Evolutionary conservation across 768 basidiomycete species (phyloP), one percentile per base, ranked within the genome.

Genomic region (Lentinula detonsa): DNA sequence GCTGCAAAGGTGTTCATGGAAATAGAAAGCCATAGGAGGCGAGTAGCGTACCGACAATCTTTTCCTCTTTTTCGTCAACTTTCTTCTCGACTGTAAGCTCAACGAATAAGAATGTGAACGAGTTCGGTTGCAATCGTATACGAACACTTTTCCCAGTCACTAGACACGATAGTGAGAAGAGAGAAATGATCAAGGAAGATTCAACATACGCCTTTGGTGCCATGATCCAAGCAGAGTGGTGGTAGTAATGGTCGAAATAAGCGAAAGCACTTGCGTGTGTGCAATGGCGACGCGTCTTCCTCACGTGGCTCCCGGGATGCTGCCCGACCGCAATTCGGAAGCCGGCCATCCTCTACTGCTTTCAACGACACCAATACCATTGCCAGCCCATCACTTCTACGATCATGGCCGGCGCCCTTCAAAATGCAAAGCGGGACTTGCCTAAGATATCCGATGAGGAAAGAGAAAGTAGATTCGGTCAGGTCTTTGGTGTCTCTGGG

Each of bases 81-180:
- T 85, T 91, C 82, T 95, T 94, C 70, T 91, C 87, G 72, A 86
- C 94, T 96, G 57, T 43, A 64, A 16, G 46, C 43, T 46, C 33
- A 54, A 50, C 42, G 60, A 48, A 58, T 42, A 37, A 66, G 21
- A 52, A 40, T 33, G 6, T 60, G 42, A 54, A 59, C 9, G 62
- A 52, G 31, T 33, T 46, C 23, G 42, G 16, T 48, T 23, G 35
- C 33, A 11, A 18, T 42, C 54, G 33, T 31, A 28, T 65, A 74
- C 84, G 42, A 70, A 96, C 95, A 98, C 76, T 98, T 98, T 76
- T 99, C 96, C 96, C 96, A 98, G 74, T 99, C 92, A 67, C 95
- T 98, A 69, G 16, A 57, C 61, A 21, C 60, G n/a, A 4, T 65
- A 8, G 15, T 62, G 5, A 60, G 58, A 6, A 13, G 71, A 65